Evolutionary conservation across 2,329 filamentous ascomycete genomes (phyloP), one percentile per base, ranked within the genome.

Genomic region (Aspergillus brasiliensis): DNA sequence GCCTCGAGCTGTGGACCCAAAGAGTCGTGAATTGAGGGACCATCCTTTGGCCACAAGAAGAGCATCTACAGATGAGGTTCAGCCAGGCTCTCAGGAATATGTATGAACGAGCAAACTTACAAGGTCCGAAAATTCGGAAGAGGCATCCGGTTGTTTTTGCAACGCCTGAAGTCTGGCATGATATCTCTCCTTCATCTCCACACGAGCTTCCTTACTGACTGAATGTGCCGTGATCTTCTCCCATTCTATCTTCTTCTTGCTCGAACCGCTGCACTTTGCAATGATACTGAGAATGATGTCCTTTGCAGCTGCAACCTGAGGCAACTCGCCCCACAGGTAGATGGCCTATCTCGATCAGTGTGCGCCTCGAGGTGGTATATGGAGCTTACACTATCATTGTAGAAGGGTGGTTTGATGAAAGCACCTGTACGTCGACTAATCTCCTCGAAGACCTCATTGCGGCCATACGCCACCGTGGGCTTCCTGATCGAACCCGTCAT

Each of bases 41-140:
- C 79, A 31, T 77, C 69, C 1, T 67, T 62, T 3, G 81, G 81
- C 82, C 81, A 83, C 19, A 78, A 65, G 54, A 82, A 82, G 1
- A 74, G 65, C 13, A 80, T 70, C 68, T 75, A 60, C 17, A 23
- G 62, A 13, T 13, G 8, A 53, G 28, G 19, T 17, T 44, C 7
- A 31, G 17, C 15, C 6, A 46, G 19, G n/a, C 7, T 3, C 10
- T 23, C 31, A 28, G 21, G 3, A 5, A 34, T 2, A 11, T 34
- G 11, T 31, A 6, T 55, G 4, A 28, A 21, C 5, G 6, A 10
- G 49, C n/a, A 15, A 37, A 54, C 65, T 62, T 37, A 74, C 71
- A 60, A 68, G 67, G 55, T 74, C 70, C 4, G 69, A 56, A 56
- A 70, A 71, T 19, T 34, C 53, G 11, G 57, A 56, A 7, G 61